Base-by-base conservation (phyloP, 2,329 filamentous ascomycete species). In the Colletotrichum eremochloae region DNA sequence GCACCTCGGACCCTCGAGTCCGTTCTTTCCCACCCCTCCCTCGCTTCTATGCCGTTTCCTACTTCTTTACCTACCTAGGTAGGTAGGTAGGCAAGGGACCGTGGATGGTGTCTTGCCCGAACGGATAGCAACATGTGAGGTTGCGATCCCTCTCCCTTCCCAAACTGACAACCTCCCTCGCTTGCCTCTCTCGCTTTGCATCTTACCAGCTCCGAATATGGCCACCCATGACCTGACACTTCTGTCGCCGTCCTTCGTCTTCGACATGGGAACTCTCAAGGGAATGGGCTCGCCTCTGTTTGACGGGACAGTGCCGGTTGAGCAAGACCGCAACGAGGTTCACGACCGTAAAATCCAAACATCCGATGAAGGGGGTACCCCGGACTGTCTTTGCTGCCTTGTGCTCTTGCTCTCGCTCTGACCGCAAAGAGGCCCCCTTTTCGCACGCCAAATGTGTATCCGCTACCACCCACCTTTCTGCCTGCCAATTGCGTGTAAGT, bases 21-120 rank as follows among this genome's bases (percentile, higher is more conserved):
- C 44, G 29, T n/a, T 40, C 60, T 36, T 63, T 63, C 61, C 5
- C 14, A n/a, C 46, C 14, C 42, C 20, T 24, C 33, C n/a, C 46
- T 63, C 33, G 46, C 52, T 63, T 50, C 55, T 3, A 40, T 40
- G 20, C 20, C 33, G 53, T n/a, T 56, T 56, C 33, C 53, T 38
- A 56, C 18, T 24, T 24, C 24, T 24, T 24, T 38, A 42, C n/a
- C 44, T 46, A 46, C 7, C 5, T n/a, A n/a, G 44, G 44, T 24
- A 58, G 56, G 38, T n/a, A n/a, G 44, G 44, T 24, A 58, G 56
- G 38, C 56, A 58, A 58, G 56, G 56, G 56, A 8, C 56, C 14
- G n/a, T 42, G 38, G 14, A 7, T 42, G 36, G 38, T 58, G 56
- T 58, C 56, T 58, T 42, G 56, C 36, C 38, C n/a, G n/a, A 29